A percentile compares a stretch with the other conserved stretches of the same genome.
phyloP scores from a whole-genome alignment of 345 rosid species.

The Populus ilicifolia region DNA sequence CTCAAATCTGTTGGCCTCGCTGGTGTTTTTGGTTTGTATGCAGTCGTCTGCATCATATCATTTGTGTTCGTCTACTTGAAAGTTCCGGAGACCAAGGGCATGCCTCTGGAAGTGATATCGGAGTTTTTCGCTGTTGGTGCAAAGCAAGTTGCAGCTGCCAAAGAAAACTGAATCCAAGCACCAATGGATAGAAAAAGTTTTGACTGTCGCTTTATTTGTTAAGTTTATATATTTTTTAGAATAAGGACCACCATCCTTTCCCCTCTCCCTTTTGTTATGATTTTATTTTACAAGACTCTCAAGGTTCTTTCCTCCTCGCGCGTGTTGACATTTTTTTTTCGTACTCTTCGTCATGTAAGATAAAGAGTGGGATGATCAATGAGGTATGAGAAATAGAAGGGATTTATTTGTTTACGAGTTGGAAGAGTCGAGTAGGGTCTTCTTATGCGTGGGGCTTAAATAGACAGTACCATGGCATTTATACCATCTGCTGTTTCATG shows the following conservation, averaged over 20 bases:
- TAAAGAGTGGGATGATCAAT: neutral
- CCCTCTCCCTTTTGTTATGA: neutral
- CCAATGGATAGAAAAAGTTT: slow-evolving; percentile 15
- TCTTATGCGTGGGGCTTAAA: neutral
- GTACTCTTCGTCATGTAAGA: neutral
- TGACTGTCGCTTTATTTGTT: slow-evolving; percentile 1
- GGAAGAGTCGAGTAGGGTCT: neutral
- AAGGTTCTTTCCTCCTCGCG: neutral
- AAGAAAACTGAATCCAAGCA: slow-evolving; percentile 34
- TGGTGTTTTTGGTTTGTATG: slow-evolving; percentile 79
- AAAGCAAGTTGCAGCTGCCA: slow-evolving; percentile 54
- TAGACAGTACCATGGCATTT: neutral
- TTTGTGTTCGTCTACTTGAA: slow-evolving; percentile 68
- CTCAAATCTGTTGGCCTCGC: slow-evolving; percentile 76
- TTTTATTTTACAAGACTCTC: slow-evolving; percentile 2
- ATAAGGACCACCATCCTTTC: neutral
- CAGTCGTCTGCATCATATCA: slow-evolving; percentile 61
- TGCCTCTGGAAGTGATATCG: slow-evolving; percentile 94
- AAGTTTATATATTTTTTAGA: slow-evolving; percentile 17
- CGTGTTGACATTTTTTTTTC: neutral
- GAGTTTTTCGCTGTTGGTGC: slow-evolving; percentile 91
- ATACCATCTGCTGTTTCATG: neutral
- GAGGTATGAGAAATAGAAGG: neutral
- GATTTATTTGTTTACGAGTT: neutral
- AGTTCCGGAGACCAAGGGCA: slow-evolving; percentile 94